Conservation (phyloP, 1,139 yeast genomes). For the Pichia sp. region DNA sequence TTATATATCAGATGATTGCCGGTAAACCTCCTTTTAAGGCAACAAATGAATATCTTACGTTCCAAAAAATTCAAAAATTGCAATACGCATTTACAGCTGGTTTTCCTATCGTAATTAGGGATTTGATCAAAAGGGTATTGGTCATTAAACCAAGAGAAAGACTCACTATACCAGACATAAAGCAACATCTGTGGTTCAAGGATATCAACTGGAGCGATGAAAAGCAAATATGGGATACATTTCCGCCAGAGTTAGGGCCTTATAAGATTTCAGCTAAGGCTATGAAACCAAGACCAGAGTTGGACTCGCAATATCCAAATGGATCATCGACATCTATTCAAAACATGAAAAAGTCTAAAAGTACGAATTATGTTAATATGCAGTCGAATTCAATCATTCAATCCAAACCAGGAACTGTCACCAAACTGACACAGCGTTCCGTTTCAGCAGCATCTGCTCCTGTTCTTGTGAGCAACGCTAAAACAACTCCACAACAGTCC, state of each 20-base stretch:
- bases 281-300: constrained; percentile 52
- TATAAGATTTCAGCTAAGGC: constrained; percentile 57
- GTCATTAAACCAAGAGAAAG: constrained; percentile 62
- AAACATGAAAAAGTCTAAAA: constrained; percentile 11
- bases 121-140: constrained; percentile 65
- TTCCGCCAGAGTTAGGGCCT: constrained; percentile 77
- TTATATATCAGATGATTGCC: constrained; percentile 85
- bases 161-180: constrained; percentile 58
- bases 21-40: constrained; percentile 97
- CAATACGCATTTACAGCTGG: constrained; percentile 82
- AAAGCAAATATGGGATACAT: constrained; percentile 60
- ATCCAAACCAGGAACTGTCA: not conserved
- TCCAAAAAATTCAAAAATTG: constrained; percentile 83
- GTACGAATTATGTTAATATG: not conserved
- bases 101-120: constrained; percentile 66
- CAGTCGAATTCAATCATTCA: not conserved
- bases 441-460: constrained; percentile 12
- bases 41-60: constrained; percentile 87
- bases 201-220: constrained; percentile 61
- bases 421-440: constrained; percentile 1
- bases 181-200: constrained; percentile 70
- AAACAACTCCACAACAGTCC: not conserved
- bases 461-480: not conserved
- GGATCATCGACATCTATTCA: constrained; percentile 15
- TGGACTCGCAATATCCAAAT: constrained; percentile 30